A percentile compares a stretch with the other conserved stretches of the same genome.
Conservation (phyloP, 1,139 yeast genomes). For the Suhomyces wounanorum region DNA sequence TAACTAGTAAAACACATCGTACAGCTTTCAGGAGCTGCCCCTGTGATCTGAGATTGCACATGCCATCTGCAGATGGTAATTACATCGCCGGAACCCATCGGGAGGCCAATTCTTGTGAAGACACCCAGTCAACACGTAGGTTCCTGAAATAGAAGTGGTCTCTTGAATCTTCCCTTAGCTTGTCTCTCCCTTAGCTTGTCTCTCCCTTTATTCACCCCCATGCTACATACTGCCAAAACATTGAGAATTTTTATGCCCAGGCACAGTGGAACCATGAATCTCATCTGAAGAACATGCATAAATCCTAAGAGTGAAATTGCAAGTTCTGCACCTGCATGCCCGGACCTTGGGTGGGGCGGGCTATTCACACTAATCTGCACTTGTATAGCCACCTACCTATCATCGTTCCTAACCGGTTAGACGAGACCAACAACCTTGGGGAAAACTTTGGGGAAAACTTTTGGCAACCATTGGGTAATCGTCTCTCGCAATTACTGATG, state of each 20-base stretch:
- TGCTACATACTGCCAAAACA: not conserved
- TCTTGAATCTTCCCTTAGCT: not conserved
- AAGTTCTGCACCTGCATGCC: not conserved
- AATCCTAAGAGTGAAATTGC: slow-evolving; percentile 1
- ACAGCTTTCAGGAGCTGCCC: not conserved
- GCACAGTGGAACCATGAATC: not conserved
- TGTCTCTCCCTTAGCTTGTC: too few relatives aligned
- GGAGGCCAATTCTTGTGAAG: not conserved
- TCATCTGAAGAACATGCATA: not conserved
- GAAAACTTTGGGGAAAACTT: not conserved
- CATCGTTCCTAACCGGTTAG: slow-evolving; percentile 1
- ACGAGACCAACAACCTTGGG: not conserved
- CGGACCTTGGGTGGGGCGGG: not conserved
- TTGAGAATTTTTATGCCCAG: not conserved
- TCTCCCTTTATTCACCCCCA: not conserved
- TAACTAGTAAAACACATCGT: not conserved
- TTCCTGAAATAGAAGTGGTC: not conserved
- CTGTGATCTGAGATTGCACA: not conserved
- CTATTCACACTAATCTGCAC: slow-evolving; percentile 2
- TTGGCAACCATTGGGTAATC: not conserved
- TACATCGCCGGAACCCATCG: not conserved
- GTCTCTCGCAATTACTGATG: not conserved
- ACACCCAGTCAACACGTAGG: too few relatives aligned
- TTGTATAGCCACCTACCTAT: not conserved
- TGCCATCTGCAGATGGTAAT: not conserved